phyloP scores from a whole-genome alignment of 371 early-diverging fungal species.

The Coemansia linderi region DNA sequence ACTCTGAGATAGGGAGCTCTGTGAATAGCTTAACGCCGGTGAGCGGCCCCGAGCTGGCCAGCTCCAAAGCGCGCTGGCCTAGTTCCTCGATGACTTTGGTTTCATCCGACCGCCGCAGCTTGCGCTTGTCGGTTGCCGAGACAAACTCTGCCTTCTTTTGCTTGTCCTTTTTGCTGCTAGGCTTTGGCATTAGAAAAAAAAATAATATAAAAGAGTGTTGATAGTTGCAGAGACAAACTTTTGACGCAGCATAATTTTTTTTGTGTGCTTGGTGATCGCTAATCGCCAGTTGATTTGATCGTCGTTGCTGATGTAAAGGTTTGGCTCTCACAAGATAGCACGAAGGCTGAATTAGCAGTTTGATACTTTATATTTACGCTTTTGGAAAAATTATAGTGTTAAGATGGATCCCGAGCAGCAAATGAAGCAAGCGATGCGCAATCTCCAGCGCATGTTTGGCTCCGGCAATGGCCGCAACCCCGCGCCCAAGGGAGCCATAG shows the following conservation, averaged over 20 bases:
- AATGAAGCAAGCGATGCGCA: conserved; percentile 29
- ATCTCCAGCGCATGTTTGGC: conserved; percentile 27
- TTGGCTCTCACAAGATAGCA: no score
- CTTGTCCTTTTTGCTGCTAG: conserved; percentile 7
- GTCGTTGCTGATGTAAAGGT: background rate
- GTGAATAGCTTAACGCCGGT: conserved; percentile 53
- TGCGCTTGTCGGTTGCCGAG: conserved; percentile 28
- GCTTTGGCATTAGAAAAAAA: background rate
- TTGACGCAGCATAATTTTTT: background rate
- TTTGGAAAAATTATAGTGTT: conserved; percentile 1
- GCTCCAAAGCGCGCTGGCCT: conserved; percentile 33
- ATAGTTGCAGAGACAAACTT: background rate
- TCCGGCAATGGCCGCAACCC: conserved; percentile 29
- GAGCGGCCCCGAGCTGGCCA: conserved; percentile 22
- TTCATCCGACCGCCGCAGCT: conserved; percentile 30
- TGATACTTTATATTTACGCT: background rate
- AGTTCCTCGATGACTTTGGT: conserved; percentile 20
- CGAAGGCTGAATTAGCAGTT: background rate
- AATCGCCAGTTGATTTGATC: background rate
- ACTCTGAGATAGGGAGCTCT: conserved; percentile 70
- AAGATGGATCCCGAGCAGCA: conserved; percentile 51
- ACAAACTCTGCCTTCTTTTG: conserved; percentile 16
- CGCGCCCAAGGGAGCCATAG: conserved; percentile 47
- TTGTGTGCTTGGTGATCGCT: background rate
- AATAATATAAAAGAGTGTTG: background rate